These are phyloP conservation scores for Pterocarpus santalinus DNA, from an alignment of 306 rosid genomes.

Conservation along the genomic window DNA sequence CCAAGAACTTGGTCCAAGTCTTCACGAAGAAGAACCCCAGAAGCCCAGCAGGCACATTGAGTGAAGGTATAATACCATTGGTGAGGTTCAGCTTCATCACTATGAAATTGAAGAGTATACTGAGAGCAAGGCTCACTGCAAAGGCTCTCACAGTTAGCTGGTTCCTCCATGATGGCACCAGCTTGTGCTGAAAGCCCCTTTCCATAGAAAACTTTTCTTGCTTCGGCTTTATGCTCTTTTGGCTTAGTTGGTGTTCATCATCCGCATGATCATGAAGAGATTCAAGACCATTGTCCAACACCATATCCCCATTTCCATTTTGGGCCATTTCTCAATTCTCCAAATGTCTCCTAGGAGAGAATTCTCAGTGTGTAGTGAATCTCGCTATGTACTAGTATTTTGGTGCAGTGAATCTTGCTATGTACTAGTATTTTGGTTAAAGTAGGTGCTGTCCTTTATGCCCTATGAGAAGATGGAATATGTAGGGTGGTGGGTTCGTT, in stretches of 20 bases:
- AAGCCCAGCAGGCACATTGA: slow-evolving; percentile 68
- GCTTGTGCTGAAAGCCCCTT: slow-evolving; percentile 53
- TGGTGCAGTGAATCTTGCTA: not conserved
- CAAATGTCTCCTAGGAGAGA: not conserved
- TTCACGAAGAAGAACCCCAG: slow-evolving; percentile 63
- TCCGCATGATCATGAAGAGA: not conserved
- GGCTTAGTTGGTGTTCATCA: not conserved
- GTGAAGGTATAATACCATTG: slow-evolving; percentile 65
- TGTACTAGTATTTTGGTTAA: not conserved
- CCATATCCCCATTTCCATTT: slow-evolving; percentile 37
- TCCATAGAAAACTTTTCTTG: slow-evolving; percentile 56
- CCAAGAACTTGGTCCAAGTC: slow-evolving; percentile 65
- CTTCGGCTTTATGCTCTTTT: slow-evolving; percentile 1
- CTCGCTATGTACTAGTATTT: not conserved
- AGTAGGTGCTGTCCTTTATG: not conserved
- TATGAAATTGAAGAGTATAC: slow-evolving; percentile 59
- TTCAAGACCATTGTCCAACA: slow-evolving; percentile 30
- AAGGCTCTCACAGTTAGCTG: slow-evolving; percentile 64
- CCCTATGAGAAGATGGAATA: slow-evolving; percentile 19
- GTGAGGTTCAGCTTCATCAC: slow-evolving; percentile 72
- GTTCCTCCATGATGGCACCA: slow-evolving; percentile 64
- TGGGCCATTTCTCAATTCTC: slow-evolving; percentile 41
- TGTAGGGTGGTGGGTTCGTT: not conserved
- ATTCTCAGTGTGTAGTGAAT: not conserved
- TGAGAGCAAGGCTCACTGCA: slow-evolving; percentile 57